Evolutionary conservation across 2,329 filamentous ascomycete species (phyloP), one percentile per base, ranked within the genome.

Genomic region (Diplodia sapinea): DNA sequence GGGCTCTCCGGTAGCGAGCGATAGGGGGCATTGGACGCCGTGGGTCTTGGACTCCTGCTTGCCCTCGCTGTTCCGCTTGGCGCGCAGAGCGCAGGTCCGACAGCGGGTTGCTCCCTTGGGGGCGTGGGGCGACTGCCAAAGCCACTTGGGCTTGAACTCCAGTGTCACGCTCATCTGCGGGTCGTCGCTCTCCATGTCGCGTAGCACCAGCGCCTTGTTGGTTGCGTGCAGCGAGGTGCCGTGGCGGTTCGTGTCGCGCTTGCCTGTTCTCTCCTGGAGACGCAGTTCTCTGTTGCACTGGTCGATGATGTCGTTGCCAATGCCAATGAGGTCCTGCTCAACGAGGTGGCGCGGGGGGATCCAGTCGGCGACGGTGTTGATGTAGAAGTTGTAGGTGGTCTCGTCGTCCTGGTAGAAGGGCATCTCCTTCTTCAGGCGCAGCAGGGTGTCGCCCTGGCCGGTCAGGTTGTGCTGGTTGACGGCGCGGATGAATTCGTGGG

Each of bases 101-200:
- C 82, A 84, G 15, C 81, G 76, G 20, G 73, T 75, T 1, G 82
- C 76, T 31, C 73, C 66, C 4, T 56, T 11, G 0, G 81, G 67
- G 6, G 82, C 82, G 64, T 78, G 79, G 1, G 81, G 81, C 5
- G 82, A 83, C 66, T 83, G 82, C 7, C 72, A 68, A 2, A 84
- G 75, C 82, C 82, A 84, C 67, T 84, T 84, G 0, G 82, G 81
- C 68, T 84, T 84, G 66, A 83, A 73, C 69, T 84, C 80, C 31
- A 79, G 51, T 5, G 66, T 68, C 17, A 68, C 36, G 50, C 66
- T 68, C 38, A 63, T 50, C 1, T 63, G 26, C n/a, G 56, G 49
- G 66, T 68, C 49, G 50, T 68, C 50, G 57, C 66, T 68, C n/a
- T 56, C 50, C 66, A 68, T 68, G 50, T 68, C 59, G 6, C 66